Conservation (phyloP, 768 basidiomycete species). For the Rhodotorula kratochvilovae region DNA sequence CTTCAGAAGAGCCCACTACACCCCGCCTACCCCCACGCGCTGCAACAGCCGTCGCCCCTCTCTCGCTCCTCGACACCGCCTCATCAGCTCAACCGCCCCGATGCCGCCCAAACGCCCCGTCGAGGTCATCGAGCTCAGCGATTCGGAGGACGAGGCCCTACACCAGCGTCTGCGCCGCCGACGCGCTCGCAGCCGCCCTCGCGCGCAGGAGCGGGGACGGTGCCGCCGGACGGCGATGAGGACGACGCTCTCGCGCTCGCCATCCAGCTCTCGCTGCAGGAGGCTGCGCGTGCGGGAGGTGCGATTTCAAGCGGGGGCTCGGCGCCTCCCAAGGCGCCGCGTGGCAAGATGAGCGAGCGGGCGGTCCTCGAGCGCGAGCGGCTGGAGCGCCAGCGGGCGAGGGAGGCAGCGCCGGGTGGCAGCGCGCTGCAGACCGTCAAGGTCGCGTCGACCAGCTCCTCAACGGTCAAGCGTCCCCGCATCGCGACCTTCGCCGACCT, state of each 20-base stretch:
- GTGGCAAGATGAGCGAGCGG: not conserved
- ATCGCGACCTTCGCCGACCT: conserved; percentile 27
- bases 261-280: not conserved
- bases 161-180: not conserved
- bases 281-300: not conserved
- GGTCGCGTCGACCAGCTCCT: not conserved
- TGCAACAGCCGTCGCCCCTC: not conserved
- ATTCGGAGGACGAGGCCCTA: not conserved
- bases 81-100: not conserved
- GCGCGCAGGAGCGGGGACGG: not conserved
- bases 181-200: not conserved
- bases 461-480: not conserved
- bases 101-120: conserved; percentile 20
- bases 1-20: too few species aligned
- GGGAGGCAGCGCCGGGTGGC: not conserved
- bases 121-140: conserved; percentile 13
- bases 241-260: conserved; percentile 3
- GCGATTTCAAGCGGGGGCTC: not conserved
- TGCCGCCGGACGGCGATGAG: not conserved
- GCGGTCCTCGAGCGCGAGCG: conserved; percentile 27
- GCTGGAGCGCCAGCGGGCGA: conserved; percentile 12
- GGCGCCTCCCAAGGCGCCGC: not conserved
- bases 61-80: not conserved
- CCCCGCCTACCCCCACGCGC: too few species aligned
- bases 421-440: not conserved